Percentiles rank a stretch among this genome's conserved stretches.
These are phyloP conservation scores for Buxus sempervirens DNA, from an alignment of 164 flowering plant genomes.

Conservation along the genomic window DNA sequence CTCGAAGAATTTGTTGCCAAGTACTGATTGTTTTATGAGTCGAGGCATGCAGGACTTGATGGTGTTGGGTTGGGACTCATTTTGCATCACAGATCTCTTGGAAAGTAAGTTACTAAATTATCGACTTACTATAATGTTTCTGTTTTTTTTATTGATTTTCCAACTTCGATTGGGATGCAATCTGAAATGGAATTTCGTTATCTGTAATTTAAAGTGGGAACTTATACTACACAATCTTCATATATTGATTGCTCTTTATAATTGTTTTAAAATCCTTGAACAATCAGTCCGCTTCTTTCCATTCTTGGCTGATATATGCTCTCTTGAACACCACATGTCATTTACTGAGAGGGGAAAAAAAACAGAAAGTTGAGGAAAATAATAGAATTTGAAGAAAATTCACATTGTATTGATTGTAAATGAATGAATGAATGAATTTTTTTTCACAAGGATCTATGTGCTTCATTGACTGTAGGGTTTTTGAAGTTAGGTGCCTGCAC, in stretches of 20 bases:
- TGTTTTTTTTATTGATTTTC: background rate
- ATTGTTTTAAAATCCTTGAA: too few species aligned
- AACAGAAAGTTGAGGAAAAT: too few species aligned
- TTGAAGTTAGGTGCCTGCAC: conserved; percentile 91
- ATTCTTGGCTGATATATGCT: too few species aligned
- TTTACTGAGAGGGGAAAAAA: too few species aligned
- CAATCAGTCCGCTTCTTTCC: too few species aligned
- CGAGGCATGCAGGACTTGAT: conserved; percentile 53
- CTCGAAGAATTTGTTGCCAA: background rate
- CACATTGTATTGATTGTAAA: background rate
- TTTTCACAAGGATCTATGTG: background rate
- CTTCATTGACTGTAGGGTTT: conserved; percentile 47
- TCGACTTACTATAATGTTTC: background rate
- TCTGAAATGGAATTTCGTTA: background rate
- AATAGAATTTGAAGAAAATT: too few species aligned
- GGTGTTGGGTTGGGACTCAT: conserved; percentile 74
- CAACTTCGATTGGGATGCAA: background rate
- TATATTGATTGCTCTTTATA: background rate
- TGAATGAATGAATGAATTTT: too few species aligned
- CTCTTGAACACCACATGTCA: too few species aligned
- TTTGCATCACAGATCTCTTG: conserved; percentile 76
- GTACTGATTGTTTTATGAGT: background rate
- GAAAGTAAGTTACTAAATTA: conserved; percentile 43
- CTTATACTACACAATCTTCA: background rate
- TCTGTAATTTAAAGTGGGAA: background rate